phyloP scores from a whole-genome alignment of 2,329 filamentous ascomycete species.

The Colletotrichum tropicicola region DNA sequence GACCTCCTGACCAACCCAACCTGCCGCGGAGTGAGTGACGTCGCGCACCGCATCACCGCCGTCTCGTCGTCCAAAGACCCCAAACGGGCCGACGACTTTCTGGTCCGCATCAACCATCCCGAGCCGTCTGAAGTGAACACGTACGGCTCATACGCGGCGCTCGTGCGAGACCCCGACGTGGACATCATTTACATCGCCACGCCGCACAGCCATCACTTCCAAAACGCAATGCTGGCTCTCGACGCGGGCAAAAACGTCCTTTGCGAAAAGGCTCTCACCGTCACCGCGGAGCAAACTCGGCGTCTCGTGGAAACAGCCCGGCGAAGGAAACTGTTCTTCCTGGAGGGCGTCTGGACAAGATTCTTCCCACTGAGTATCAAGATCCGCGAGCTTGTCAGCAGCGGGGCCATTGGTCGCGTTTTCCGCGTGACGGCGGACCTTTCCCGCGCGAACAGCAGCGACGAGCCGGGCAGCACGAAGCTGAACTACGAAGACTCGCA shows the following conservation, averaged over 20 bases:
- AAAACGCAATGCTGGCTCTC: constrained; percentile 84
- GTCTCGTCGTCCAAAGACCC: constrained; percentile 83
- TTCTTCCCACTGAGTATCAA: constrained; percentile 87
- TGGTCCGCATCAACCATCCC: constrained; percentile 74
- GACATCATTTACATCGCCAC: constrained; percentile 91
- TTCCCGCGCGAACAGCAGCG: constrained; percentile 65
- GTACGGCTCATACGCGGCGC: constrained; percentile 83
- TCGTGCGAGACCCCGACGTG: constrained; percentile 80
- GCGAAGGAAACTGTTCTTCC: constrained; percentile 77
- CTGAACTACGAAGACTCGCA: constrained; percentile 67
- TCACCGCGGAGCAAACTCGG: constrained; percentile 79
- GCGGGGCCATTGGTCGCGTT: constrained; percentile 66
- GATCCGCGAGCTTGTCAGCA: constrained; percentile 69
- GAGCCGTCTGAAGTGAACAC: constrained; percentile 74
- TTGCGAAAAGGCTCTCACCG: constrained; percentile 90
- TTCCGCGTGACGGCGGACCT: constrained; percentile 67
- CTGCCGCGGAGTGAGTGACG: constrained; percentile 73
- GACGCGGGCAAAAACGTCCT: constrained; percentile 86
- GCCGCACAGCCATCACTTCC: constrained; percentile 92
- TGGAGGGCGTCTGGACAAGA: constrained; percentile 91
- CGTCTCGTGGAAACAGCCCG: constrained; percentile 77
- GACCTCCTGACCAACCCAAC: constrained; percentile 81
- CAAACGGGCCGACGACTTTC: constrained; percentile 81
- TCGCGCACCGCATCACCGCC: constrained; percentile 77
- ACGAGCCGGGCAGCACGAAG: constrained; percentile 60